These are phyloP conservation scores for Colletotrichum spinosum DNA, from an alignment of 2,329 filamentous ascomycete genomes.

Conservation along the genomic window DNA sequence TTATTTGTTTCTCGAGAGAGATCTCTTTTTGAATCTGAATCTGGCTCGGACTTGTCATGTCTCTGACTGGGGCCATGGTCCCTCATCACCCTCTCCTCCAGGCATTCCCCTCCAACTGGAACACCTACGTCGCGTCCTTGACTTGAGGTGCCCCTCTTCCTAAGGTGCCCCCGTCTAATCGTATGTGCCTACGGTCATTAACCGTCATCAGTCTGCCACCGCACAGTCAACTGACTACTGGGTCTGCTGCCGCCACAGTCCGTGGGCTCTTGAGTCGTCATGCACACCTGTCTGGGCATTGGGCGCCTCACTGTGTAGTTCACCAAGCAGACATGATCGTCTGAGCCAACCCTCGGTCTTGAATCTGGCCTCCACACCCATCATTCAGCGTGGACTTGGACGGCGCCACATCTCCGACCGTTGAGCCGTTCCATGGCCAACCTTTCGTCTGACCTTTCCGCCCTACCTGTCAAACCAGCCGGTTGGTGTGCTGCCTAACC, in stretches of 20 bases:
- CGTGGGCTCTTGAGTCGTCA: constrained; percentile 16
- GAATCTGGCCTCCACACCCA: constrained; percentile 19
- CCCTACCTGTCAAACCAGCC: constrained; percentile 31
- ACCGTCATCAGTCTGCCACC: neutral
- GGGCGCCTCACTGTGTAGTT: neutral
- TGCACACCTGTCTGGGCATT: constrained; percentile 1
- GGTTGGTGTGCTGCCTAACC: constrained; percentile 33
- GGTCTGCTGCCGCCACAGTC: neutral
- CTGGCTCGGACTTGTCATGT: constrained; percentile 18
- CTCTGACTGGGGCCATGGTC: constrained; percentile 14
- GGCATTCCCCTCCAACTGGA: constrained; percentile 23
- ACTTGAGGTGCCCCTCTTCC: neutral
- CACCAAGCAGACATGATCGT: constrained; percentile 5
- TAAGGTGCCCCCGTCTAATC: constrained; percentile 23
- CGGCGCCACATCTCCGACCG: too few species aligned
- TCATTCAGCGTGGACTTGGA: neutral
- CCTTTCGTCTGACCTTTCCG: constrained; percentile 33
- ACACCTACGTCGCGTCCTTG: neutral
- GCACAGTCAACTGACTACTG: constrained; percentile 3
- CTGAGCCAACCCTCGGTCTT: constrained; percentile 22
- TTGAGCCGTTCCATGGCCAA: neutral
- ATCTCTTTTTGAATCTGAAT: constrained; percentile 26
- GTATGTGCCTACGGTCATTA: constrained; percentile 12
- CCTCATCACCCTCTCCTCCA: neutral
- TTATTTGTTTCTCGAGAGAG: constrained; percentile 35